A percentile compares a stretch with the other conserved stretches of the same genome.
These are phyloP conservation scores for Mycena venus DNA, from an alignment of 768 basidiomycete genomes.

Conservation along the genomic window DNA sequence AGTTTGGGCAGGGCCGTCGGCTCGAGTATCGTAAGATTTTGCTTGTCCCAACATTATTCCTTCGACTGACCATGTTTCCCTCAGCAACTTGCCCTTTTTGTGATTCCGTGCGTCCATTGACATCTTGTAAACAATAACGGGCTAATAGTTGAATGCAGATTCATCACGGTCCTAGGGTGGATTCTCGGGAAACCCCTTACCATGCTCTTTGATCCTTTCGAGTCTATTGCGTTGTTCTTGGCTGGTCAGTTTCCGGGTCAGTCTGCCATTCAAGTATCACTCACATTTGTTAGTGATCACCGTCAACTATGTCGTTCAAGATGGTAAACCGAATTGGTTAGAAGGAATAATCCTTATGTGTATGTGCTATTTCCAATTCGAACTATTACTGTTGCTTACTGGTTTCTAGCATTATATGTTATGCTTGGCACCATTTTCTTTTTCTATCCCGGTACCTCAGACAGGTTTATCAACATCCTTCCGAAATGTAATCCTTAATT, in stretches of 20 bases:
- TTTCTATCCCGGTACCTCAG: conserved; percentile 63
- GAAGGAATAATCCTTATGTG: conserved; percentile 82
- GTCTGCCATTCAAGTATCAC: background rate
- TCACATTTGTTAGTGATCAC: conserved; percentile 70
- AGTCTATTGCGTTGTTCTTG: conserved; percentile 72
- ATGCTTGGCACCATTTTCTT: conserved; percentile 81
- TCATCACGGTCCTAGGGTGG: conserved; percentile 86
- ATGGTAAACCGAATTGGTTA: conserved; percentile 90
- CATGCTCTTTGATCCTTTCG: conserved; percentile 91
- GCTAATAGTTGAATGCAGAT: conserved; percentile 51
- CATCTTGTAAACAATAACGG: background rate
- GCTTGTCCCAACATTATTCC: background rate
- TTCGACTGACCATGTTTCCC: conserved; percentile 9
- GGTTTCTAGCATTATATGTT: conserved; percentile 77
- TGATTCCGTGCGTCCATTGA: conserved; percentile 75
- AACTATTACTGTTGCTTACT: background rate
- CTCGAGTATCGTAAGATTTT: conserved; percentile 75
- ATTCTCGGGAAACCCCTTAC: conserved; percentile 83
- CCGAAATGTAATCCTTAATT: conserved; percentile 1
- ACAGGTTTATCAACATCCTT: background rate
- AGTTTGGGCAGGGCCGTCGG: conserved; percentile 93
- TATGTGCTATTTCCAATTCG: conserved; percentile 46
- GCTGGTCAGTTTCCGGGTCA: conserved; percentile 41
- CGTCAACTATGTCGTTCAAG: conserved; percentile 85
- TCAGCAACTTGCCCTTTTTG: conserved; percentile 87